phyloP scores from a whole-genome alignment of 495 filamentous ascomycete species.

The Venustampulla echinocandica region DNA sequence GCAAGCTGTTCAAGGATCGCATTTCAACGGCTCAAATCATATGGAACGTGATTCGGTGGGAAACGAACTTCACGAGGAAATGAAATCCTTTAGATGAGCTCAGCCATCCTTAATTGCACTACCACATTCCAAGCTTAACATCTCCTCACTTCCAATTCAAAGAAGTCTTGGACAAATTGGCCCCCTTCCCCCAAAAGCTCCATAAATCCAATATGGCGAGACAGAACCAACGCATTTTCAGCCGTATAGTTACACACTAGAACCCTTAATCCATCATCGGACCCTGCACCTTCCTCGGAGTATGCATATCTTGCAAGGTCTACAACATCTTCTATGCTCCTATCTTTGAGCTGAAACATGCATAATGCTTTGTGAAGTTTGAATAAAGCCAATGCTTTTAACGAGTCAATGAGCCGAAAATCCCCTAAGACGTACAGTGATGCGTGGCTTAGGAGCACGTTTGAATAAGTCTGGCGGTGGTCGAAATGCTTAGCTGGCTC shows the following conservation, averaged over 20 bases:
- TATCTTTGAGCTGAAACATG: constrained; percentile 13
- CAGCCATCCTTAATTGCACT: no score
- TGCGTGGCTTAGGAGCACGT: constrained; percentile 24
- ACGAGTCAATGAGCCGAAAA: constrained; percentile 11
- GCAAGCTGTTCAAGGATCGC: no score
- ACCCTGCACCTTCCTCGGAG: not conserved
- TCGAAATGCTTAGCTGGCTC: constrained; percentile 1
- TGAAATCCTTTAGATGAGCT: no score
- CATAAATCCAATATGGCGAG: constrained; percentile 5
- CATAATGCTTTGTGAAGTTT: constrained; percentile 26
- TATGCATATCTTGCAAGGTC: constrained; percentile 22
- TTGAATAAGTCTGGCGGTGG: constrained; percentile 16
- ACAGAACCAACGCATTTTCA: not conserved
- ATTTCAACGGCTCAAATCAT: no score
- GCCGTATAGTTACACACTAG: constrained; percentile 3
- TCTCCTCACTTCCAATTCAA: no score
- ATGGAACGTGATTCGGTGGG: no score
- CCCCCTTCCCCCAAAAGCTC: constrained; percentile 2
- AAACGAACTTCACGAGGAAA: no score
- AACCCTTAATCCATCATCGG: constrained; percentile 2
- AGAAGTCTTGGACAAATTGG: constrained; percentile 7
- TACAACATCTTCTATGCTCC: constrained; percentile 19
- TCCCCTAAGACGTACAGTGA: constrained; percentile 23
- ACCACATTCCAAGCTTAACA: no score
- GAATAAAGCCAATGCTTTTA: constrained; percentile 21